Percentiles rank a stretch among this genome's conserved stretches.
phyloP scores from a whole-genome alignment of 805 yeast species.

The Zygoascus ofunaensis region DNA sequence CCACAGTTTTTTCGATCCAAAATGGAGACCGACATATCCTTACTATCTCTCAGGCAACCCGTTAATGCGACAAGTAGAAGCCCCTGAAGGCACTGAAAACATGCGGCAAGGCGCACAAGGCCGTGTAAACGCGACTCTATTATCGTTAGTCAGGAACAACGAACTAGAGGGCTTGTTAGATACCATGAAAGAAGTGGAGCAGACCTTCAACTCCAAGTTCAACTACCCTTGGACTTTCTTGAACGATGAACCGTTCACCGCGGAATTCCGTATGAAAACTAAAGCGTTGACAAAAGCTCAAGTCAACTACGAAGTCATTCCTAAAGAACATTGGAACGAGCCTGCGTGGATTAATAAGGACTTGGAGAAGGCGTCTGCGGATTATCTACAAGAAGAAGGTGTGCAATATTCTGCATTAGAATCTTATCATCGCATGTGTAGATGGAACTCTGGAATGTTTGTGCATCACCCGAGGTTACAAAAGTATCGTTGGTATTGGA shows the following conservation, averaged over 20 bases:
- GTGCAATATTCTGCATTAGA: constrained; percentile 52
- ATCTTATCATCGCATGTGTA: constrained; percentile 79
- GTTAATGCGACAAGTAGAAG: constrained; percentile 8
- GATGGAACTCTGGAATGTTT: constrained; percentile 61
- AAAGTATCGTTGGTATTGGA: constrained; percentile 66
- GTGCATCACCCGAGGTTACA: constrained; percentile 54
- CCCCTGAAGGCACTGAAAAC: constrained; percentile 9
- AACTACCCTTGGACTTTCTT: constrained; percentile 74
- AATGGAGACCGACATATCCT: constrained; percentile 15
- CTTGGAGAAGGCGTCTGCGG: constrained; percentile 34
- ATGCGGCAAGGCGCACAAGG: constrained; percentile 4
- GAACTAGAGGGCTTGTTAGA: constrained; percentile 42
- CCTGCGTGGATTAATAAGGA: constrained; percentile 47
- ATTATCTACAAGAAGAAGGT: constrained; percentile 22
- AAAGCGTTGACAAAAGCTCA: constrained; percentile 33
- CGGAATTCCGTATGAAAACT: constrained; percentile 43
- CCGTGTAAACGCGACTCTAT: constrained; percentile 61
- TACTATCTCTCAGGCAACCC: constrained; percentile 14
- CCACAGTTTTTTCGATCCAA: constrained; percentile 1
- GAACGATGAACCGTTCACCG: constrained; percentile 60
- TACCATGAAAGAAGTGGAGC: constrained; percentile 55
- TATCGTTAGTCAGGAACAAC: constrained; percentile 61
- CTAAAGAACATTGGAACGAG: constrained; percentile 45
- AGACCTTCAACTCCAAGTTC: constrained; percentile 56
- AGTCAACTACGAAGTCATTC: constrained; percentile 37